These are phyloP conservation scores for Fraxinus platypoda DNA, from an alignment of 305 asterid genomes.

Conservation along the genomic window DNA sequence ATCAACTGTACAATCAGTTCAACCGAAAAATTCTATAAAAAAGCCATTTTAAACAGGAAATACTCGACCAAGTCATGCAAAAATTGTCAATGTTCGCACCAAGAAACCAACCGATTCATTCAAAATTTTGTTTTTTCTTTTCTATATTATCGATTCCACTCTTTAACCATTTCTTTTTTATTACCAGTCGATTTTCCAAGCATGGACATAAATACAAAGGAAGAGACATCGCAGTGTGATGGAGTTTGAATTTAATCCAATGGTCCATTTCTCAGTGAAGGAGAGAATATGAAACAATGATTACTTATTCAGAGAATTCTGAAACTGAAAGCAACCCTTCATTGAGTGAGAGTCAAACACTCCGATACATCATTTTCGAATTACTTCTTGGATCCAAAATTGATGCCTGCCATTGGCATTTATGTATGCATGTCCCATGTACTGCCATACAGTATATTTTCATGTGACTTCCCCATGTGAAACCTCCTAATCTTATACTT, in stretches of 20 bases:
- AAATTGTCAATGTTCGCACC: not conserved
- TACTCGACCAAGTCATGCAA: no score
- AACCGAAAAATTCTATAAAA: no score
- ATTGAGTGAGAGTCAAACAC: slow-evolving; percentile 50
- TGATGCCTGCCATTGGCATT: slow-evolving; percentile 29
- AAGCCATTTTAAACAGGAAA: no score
- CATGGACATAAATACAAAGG: not conserved
- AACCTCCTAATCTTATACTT: not conserved
- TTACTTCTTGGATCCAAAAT: slow-evolving; percentile 45
- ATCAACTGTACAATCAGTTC: no score
- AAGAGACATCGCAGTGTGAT: not conserved
- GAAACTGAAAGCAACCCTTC: slow-evolving; percentile 50
- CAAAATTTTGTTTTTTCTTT: no score
- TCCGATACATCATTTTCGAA: slow-evolving; percentile 55
- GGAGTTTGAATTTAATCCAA: not conserved
- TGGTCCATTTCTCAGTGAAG: slow-evolving; percentile 23
- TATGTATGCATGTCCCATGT: slow-evolving; percentile 16
- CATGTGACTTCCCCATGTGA: not conserved
- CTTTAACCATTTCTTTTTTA: not conserved
- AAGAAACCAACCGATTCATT: not conserved
- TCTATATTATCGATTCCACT: not conserved
- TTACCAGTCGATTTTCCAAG: not conserved
- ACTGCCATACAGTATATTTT: not conserved
- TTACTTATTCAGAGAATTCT: slow-evolving; percentile 57
- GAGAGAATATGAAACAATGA: slow-evolving; percentile 42